Evolutionary conservation across 148 eudicot genomes (phyloP).

Genomic region (Fallopia convolvulus): DNA sequence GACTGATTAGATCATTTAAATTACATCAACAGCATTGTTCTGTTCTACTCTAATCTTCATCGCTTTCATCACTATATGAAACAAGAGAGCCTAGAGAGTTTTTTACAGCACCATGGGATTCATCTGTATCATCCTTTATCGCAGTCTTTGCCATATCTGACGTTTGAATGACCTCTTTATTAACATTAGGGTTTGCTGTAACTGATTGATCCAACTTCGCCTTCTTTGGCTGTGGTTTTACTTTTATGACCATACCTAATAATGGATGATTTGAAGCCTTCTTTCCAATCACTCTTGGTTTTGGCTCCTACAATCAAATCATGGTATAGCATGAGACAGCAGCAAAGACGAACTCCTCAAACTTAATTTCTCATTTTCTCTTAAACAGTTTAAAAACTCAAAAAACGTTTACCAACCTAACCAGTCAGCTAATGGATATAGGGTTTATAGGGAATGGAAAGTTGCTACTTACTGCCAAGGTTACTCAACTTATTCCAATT

Average conservation of each 20-base stretch:
- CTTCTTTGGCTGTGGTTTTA: slow-evolving; percentile 72
- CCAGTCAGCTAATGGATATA: neutral
- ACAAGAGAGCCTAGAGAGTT: slow-evolving; percentile 68
- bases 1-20: neutral
- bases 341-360: neutral
- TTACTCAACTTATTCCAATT: neutral
- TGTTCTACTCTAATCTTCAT: slow-evolving; percentile 34
- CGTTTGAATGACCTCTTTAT: neutral
- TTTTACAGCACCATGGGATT: slow-evolving; percentile 15
- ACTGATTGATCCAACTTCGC: slow-evolving; percentile 41
- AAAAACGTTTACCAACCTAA: neutral
- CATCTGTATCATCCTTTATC: slow-evolving; percentile 14
- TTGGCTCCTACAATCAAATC: slow-evolving; percentile 35
- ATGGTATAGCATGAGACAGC: neutral
- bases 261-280: slow-evolving; percentile 34
- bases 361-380: neutral
- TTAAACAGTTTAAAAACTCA: neutral
- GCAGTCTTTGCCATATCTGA: slow-evolving; percentile 9
- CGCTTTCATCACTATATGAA: slow-evolving; percentile 81
- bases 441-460: neutral
- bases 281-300: slow-evolving; percentile 30
- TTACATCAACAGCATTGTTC: neutral
- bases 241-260: slow-evolving; percentile 52
- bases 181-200: slow-evolving; percentile 16
- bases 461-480: neutral